Base-by-base conservation (phyloP, 2,329 filamentous ascomycete species). In the Fusarium avenaceum region DNA sequence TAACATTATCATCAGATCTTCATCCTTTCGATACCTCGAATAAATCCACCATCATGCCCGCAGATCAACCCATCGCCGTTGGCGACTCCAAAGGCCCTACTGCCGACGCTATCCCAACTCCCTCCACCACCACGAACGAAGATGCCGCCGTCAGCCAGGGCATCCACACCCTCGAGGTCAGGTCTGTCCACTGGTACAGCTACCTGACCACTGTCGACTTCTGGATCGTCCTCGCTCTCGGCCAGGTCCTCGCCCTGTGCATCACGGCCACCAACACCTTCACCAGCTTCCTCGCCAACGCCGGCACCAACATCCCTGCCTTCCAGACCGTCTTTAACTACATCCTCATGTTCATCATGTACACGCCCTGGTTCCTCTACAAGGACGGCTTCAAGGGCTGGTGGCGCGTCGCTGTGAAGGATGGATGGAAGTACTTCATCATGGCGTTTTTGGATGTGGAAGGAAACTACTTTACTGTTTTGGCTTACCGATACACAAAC, bases 281-380 rank as follows among this genome's bases (percentile, higher is more conserved):
- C 76, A 92, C 91, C 38, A 88, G 86, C 26, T 87, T 97, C 56
- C 88, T 99, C 30, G 85, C 85, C 58, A 74, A 78, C 11, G 79
- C 81, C 7, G 86, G 89, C 49, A 94, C 91, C 70, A 93, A 88
- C 64, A 96, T 98, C 71, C 96, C 96, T 9, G 93, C 96, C 56
- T 97, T 98, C 83, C 96, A 99, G 82, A 93, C 92, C 30, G 87
- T 98, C 74, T 96, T 97, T 86, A 97, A 96, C 81, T 99, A 99
- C 80, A 86, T 94, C 43, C 81, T 97, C 49, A 86, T 99, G 68
- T 90, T 90, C 64, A 57, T 93, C 60, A 87, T 97, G 76, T 99
- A 96, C 83, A 91, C 93, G 24, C 85, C 88, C 39, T 89, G 92
- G 75, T 94, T 93, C 15, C 81, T 97, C 33, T 92, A 92, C 83